Evolutionary conservation across 2,329 filamentous ascomycete genomes (phyloP).

Genomic region (Cladophialophora yegresii): DNA sequence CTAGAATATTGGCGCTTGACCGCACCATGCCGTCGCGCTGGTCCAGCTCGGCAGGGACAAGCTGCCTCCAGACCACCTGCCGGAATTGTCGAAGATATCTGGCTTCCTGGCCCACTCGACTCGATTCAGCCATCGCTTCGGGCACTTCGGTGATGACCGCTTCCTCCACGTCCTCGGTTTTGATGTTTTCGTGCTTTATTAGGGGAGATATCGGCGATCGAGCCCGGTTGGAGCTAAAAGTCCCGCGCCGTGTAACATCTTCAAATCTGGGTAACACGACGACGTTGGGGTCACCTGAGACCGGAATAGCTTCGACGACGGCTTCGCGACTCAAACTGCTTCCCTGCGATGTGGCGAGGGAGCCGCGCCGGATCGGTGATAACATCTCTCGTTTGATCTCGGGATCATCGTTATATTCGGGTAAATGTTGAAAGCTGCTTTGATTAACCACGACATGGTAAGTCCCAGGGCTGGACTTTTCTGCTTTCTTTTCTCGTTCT

Average conservation of each 20-base stretch:
- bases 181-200: conserved; percentile 19
- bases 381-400: conserved; percentile 38
- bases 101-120: conserved; percentile 38
- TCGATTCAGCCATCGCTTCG: conserved; percentile 11
- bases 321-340: conserved; percentile 40
- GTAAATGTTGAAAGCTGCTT: conserved; percentile 55
- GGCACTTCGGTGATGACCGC: conserved; percentile 22
- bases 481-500: conserved; percentile 60
- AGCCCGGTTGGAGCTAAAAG: conserved; percentile 39
- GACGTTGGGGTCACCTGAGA: conserved; percentile 49
- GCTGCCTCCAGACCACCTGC: conserved; percentile 46
- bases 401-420: conserved; percentile 52
- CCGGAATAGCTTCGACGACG: conserved; percentile 29
- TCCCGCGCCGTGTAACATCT: conserved; percentile 45
- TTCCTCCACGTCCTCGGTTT: conserved; percentile 21
- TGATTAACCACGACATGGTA: conserved; percentile 59
- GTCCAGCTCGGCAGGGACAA: conserved; percentile 41
- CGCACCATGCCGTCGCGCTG: conserved; percentile 35
- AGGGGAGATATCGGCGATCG: conserved; percentile 42
- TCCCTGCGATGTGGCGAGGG: conserved; percentile 38
- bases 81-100: conserved; percentile 46
- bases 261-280: conserved; percentile 56
- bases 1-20: conserved; percentile 48
- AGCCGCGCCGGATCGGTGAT: conserved; percentile 36
- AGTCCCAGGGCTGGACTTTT: conserved; percentile 54